Conservation (phyloP, 2,329 filamentous ascomycete genomes). For the Cordyceps pruinosa region DNA sequence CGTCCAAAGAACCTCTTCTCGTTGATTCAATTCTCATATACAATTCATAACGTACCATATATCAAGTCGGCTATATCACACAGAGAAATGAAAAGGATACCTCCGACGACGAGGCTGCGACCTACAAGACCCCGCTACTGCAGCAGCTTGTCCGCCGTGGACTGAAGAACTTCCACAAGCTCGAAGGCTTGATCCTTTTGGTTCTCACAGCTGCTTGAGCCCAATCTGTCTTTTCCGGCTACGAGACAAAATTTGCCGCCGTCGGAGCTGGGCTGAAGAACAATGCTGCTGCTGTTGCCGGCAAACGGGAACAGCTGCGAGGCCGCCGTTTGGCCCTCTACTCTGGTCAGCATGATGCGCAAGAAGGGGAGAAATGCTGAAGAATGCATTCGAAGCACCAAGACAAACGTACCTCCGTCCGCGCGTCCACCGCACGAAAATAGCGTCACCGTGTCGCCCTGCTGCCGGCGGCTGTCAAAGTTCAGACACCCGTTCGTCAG, state of each 20-base stretch:
- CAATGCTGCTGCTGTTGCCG: conserved; percentile 29
- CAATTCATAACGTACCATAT: background rate
- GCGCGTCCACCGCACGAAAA: conserved; percentile 48
- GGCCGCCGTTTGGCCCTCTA: conserved; percentile 38
- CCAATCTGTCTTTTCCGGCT: conserved; percentile 27
- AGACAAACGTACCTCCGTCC: conserved; percentile 33
- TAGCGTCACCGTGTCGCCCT: conserved; percentile 40
- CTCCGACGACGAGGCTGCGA: background rate
- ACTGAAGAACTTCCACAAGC: conserved; percentile 6
- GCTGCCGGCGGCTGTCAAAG: conserved; percentile 37
- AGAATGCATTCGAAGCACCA: background rate
- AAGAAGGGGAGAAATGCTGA: background rate
- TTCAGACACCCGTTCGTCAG: conserved; percentile 46
- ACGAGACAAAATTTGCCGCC: conserved; percentile 36
- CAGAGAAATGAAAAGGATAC: background rate
- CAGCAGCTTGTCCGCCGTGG: background rate
- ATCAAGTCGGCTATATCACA: background rate
- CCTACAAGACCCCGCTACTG: background rate
- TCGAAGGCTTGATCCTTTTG: conserved; percentile 9
- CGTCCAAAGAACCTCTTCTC: background rate
- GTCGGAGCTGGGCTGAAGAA: conserved; percentile 39
- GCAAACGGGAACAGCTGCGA: conserved; percentile 45
- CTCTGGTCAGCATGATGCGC: background rate
- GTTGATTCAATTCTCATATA: background rate
- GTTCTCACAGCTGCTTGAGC: conserved; percentile 14